phyloP scores from a whole-genome alignment of 2,329 filamentous ascomycete species.

The Acephala macrosclerotiorum region DNA sequence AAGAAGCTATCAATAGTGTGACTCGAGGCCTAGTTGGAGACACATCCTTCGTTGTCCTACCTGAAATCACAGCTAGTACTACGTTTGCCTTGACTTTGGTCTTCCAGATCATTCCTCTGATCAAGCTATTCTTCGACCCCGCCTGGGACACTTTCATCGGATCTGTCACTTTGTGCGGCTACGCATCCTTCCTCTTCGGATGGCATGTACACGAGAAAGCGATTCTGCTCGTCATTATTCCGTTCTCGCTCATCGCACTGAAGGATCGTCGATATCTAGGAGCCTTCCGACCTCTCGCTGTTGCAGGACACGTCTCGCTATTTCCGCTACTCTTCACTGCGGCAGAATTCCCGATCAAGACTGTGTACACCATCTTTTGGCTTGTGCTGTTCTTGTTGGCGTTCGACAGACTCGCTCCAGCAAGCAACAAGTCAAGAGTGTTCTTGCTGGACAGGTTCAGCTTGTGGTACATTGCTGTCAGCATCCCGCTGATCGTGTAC shows the following conservation, averaged over 20 bases:
- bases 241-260: constrained; percentile 91
- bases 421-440: constrained; percentile 78
- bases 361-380: constrained; percentile 92
- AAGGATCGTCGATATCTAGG: constrained; percentile 89
- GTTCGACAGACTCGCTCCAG: constrained; percentile 88
- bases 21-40: constrained; percentile 94
- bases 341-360: constrained; percentile 93
- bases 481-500: constrained; percentile 89
- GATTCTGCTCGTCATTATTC: constrained; percentile 90
- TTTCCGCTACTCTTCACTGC: constrained; percentile 94
- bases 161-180: constrained; percentile 89
- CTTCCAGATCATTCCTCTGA: constrained; percentile 80
- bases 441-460: constrained; percentile 93
- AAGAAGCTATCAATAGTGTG: constrained; percentile 82
- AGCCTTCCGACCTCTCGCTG: constrained; percentile 89
- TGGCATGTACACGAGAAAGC: constrained; percentile 99
- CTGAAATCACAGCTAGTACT: constrained; percentile 79
- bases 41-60: constrained; percentile 91
- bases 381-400: constrained; percentile 83
- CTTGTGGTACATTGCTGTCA: constrained; percentile 86
- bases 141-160: constrained; percentile 91
- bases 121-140: constrained; percentile 82
- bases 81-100: constrained; percentile 86
- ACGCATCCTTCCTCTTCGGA: constrained; percentile 95
- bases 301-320: constrained; percentile 92